Evolutionary conservation across 169 alveolate species (phyloP), one percentile per base, ranked within the genome.

Genomic region (Eimeria falciformis): DNA sequence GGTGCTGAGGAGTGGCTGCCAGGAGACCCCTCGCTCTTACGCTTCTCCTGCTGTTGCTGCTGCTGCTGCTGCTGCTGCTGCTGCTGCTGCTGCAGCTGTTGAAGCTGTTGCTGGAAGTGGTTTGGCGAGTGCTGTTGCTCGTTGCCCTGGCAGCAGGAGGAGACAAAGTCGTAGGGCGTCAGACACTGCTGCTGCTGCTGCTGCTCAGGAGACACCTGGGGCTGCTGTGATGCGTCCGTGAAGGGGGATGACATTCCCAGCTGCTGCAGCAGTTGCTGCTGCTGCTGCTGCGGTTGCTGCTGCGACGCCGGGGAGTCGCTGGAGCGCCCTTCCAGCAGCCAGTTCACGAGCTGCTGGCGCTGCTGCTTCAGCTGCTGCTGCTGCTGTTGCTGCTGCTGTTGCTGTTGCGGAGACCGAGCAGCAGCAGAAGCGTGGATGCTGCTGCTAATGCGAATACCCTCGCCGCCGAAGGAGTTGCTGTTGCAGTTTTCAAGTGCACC

Each of bases 371-470:
- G 73, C 73, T 62, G 37, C 73, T 62, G 73, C 62, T 62, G 73
- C 2, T 14, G 14, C 11, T n/a, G 12, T 62, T 62, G 73, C 73
- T 50, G 23, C 62, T 50, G 62, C 62, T 12, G 62, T 21, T 12
- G 62, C 62, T 50, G 62, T 21, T n/a, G n/a, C n/a, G n/a, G n/a
- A n/a, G n/a, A n/a, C n/a, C n/a, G 62, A 50, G 62, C 62, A 14
- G 73, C 73, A 62, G 73, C 73, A 62, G 29, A n/a, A 62, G 73
- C 73, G n/a, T 62, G 73, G 11, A n/a, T n/a, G n/a, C 73, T n/a
- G 29, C 73, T 12, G 73, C 73, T 62, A 29, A 62, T 29, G 7
- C 73, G 73, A 62, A 62, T n/a, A n/a, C 73, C 73, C 12, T n/a
- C 73, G 0, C 73, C 73, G n/a, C 73, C 73, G n/a, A 62, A 62